phyloP scores from a whole-genome alignment of 1,284 basidiomycete genomes.

The Schizophyllum amplum region DNA sequence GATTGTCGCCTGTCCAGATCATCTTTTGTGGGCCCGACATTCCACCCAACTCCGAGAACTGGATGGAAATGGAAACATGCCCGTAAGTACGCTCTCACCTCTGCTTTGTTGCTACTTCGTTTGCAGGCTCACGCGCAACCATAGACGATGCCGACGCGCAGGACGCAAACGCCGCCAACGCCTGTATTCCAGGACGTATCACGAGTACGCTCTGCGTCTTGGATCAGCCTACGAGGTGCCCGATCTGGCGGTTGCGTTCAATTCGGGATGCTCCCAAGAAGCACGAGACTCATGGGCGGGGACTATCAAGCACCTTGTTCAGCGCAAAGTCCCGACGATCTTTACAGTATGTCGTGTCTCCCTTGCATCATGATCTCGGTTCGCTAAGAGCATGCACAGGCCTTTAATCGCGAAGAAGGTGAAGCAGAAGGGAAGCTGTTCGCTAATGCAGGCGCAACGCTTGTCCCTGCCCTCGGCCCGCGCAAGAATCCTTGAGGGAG shows the following conservation, averaged over 20 bases:
- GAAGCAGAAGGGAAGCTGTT: constrained; percentile 17
- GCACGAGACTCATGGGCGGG: constrained; percentile 15
- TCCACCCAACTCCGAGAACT: constrained; percentile 10
- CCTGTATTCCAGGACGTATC: constrained; percentile 17
- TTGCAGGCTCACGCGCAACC: constrained; percentile 1
- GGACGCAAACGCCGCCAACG: constrained; percentile 6
- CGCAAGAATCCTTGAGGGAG: constrained; percentile 24
- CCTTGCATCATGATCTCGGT: neutral
- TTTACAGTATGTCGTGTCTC: constrained; percentile 18
- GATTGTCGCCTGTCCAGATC: constrained; percentile 15
- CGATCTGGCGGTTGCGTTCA: constrained; percentile 25
- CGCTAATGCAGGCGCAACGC: constrained; percentile 14
- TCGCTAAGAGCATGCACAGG: constrained; percentile 11
- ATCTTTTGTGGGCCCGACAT: constrained; percentile 24
- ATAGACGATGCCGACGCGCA: constrained; percentile 6
- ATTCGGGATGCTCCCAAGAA: constrained; percentile 20
- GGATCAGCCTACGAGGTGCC: constrained; percentile 17
- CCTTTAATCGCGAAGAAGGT: constrained; percentile 22
- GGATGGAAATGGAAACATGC: constrained; percentile 22
- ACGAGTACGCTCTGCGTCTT: constrained; percentile 15
- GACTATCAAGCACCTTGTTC: constrained; percentile 18
- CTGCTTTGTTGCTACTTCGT: too few species aligned
- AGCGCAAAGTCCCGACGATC: constrained; percentile 18
- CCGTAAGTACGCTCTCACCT: constrained; percentile 18
- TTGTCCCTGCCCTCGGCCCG: constrained; percentile 17